Evolutionary conservation across 1,284 basidiomycete genomes (phyloP).

Genomic region (Cryptococcus floricola): DNA sequence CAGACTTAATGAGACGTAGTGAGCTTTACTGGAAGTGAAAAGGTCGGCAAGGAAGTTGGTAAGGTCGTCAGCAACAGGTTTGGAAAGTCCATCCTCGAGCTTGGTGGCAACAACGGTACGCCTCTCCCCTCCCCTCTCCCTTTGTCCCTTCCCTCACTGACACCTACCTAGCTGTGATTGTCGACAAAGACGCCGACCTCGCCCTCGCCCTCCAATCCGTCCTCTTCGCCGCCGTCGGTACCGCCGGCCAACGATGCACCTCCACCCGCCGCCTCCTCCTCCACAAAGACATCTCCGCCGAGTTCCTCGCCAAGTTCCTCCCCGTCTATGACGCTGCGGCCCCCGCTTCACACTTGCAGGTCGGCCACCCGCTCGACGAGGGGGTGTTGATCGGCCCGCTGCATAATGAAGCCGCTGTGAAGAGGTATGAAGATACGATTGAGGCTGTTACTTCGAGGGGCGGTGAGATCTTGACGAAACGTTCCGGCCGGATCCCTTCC

Average conservation of each 20-base stretch:
- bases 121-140: neutral
- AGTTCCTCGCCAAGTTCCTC: conserved; percentile 72
- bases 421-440: conserved; percentile 63
- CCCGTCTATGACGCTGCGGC: conserved; percentile 58
- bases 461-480: conserved; percentile 60
- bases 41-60: conserved; percentile 79
- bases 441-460: conserved; percentile 61
- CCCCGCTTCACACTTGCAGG: conserved; percentile 54
- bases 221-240: conserved; percentile 91
- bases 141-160: neutral
- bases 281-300: conserved; percentile 69
- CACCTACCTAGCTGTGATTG: conserved; percentile 59
- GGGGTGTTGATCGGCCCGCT: conserved; percentile 80
- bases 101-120: conserved; percentile 86
- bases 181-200: conserved; percentile 90
- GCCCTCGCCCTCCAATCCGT: conserved; percentile 73
- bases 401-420: conserved; percentile 67
- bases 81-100: conserved; percentile 65
- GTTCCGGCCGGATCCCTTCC: conserved; percentile 26
- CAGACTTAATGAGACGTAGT: conserved; percentile 50
- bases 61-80: conserved; percentile 63
- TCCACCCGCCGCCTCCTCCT: conserved; percentile 85
- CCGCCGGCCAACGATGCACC: conserved; percentile 91
- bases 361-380: conserved; percentile 74
- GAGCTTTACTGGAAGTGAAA: conserved; percentile 90